phyloP scores from a whole-genome alignment of 306 rosid species.

The Cucumis sativus region DNA sequence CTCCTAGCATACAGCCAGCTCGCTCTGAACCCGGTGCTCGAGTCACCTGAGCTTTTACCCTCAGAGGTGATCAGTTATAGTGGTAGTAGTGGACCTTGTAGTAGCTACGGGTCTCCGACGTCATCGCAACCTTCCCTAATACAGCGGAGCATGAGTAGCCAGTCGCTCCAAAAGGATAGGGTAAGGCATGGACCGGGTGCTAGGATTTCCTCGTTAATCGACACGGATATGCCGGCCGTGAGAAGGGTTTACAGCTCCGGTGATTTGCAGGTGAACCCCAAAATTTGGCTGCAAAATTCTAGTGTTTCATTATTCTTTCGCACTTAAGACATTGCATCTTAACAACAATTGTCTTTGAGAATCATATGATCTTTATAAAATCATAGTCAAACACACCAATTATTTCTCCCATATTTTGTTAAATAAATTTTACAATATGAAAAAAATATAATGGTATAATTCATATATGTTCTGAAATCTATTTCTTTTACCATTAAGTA shows the following conservation, averaged over 20 bases:
- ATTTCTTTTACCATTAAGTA: too few species aligned
- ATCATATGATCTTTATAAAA: neutral
- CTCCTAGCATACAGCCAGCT: conserved; percentile 10
- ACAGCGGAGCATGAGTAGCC: conserved; percentile 59
- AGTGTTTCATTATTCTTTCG: too few species aligned
- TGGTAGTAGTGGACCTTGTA: conserved; percentile 40
- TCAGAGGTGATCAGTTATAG: conserved; percentile 24
- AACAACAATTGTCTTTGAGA: neutral
- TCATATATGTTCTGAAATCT: too few species aligned
- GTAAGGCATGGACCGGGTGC: conserved; percentile 31
- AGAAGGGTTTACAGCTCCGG: conserved; percentile 59
- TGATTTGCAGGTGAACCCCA: conserved; percentile 39
- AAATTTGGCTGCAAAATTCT: too few species aligned
- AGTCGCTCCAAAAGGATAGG: conserved; percentile 31
- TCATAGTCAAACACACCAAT: neutral
- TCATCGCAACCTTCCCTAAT: conserved; percentile 20
- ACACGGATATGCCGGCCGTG: conserved; percentile 22
- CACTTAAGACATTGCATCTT: neutral
- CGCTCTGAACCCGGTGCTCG: conserved; percentile 23
- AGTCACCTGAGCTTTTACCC: conserved; percentile 19
- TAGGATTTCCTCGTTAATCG: conserved; percentile 20
- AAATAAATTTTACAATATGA: neutral
- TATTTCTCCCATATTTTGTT: neutral
- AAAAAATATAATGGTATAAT: too few species aligned
- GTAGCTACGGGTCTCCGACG: conserved; percentile 52